Conservation (phyloP, 2,329 filamentous ascomycete genomes). For the Penicillium crustosum region DNA sequence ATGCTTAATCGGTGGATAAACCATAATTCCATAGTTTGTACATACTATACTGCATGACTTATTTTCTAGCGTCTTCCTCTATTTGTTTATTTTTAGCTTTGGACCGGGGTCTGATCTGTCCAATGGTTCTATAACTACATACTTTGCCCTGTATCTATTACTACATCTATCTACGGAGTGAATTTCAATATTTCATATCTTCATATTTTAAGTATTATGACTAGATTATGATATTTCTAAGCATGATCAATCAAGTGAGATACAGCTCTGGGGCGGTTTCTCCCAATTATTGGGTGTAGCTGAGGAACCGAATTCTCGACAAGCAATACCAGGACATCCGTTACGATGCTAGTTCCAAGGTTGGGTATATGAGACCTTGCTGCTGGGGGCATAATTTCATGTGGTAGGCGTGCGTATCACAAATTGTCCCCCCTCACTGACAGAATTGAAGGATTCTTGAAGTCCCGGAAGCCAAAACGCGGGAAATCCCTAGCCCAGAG, state of each 20-base stretch:
- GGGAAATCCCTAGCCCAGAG: neutral
- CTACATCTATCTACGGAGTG: neutral
- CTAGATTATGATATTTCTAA: neutral
- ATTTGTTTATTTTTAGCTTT: neutral
- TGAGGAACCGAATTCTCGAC: neutral
- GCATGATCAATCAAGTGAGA: too few species aligned
- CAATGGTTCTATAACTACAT: neutral
- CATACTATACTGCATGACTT: constrained; percentile 5
- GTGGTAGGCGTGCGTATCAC: neutral
- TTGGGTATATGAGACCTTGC: neutral
- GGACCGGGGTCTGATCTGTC: neutral
- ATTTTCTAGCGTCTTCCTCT: neutral
- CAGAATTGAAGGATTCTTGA: neutral
- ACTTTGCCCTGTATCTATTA: neutral
- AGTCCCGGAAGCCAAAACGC: neutral
- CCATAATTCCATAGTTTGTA: neutral
- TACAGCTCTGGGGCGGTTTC: neutral
- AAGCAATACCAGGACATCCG: neutral
- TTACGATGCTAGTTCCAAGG: neutral
- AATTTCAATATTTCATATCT: neutral
- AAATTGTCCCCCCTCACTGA: neutral
- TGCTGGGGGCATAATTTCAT: neutral
- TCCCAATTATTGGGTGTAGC: neutral
- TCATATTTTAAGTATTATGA: neutral
- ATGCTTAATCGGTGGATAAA: constrained; percentile 3